Conservation (phyloP, 768 basidiomycete species). For the Lepiota brunneoincarnata region DNA sequence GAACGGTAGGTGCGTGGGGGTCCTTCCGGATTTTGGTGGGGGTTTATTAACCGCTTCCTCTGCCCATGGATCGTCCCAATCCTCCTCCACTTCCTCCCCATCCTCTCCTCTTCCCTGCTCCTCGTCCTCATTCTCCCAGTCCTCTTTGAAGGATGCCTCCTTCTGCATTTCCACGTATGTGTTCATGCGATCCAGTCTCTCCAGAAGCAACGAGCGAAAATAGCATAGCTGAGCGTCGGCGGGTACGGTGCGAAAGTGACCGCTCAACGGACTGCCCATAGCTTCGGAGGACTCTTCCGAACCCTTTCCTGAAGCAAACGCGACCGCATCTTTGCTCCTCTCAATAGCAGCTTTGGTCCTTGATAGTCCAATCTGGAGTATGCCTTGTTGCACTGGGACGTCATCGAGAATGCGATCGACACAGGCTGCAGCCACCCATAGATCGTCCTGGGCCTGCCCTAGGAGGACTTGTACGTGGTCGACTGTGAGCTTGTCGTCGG, state of each 20-base stretch:
- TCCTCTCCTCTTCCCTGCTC: conserved; percentile 14
- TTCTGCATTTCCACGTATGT: conserved; percentile 67
- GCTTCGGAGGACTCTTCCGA: conserved; percentile 8
- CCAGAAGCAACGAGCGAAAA: conserved; percentile 66
- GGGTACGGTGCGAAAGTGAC: conserved; percentile 55
- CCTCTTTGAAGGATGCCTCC: conserved; percentile 28
- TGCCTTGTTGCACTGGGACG: conserved; percentile 47
- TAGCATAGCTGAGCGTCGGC: conserved; percentile 63
- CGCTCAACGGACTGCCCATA: conserved; percentile 29
- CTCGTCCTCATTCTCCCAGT: conserved; percentile 27
- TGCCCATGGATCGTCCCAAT: conserved; percentile 81
- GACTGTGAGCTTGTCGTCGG: conserved; percentile 56
- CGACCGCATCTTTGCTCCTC: conserved; percentile 39
- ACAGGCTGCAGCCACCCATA: conserved; percentile 78
- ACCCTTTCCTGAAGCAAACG: conserved; percentile 9
- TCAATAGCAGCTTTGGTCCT: conserved; percentile 51
- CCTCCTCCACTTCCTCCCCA: conserved; percentile 59
- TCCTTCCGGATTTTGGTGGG: conserved; percentile 22
- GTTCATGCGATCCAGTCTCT: conserved; percentile 65
- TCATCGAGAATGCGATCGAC: conserved; percentile 65
- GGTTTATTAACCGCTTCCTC: conserved; percentile 36
- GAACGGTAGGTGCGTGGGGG: conserved; percentile 36
- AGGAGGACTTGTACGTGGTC: conserved; percentile 48
- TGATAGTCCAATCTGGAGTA: conserved; percentile 63
- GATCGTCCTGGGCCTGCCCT: conserved; percentile 54